These are phyloP conservation scores for Malassezia globosa DNA, from an alignment of 1,284 basidiomycete genomes.

Conservation along the genomic window DNA sequence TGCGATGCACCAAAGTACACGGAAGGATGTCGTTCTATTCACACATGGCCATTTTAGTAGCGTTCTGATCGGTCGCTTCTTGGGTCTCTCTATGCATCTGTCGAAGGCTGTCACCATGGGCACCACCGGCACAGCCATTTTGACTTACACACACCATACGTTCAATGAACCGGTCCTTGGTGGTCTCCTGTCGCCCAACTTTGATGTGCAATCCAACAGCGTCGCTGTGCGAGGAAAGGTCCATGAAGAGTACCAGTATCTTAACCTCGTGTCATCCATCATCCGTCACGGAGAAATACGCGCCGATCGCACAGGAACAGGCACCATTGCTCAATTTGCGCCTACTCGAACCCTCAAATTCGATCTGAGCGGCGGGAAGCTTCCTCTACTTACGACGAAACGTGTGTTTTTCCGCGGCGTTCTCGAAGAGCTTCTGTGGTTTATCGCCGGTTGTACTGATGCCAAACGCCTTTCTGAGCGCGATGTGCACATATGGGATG, in stretches of 20 bases:
- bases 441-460: conserved; percentile 75
- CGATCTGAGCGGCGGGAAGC: conserved; percentile 31
- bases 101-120: conserved; percentile 39
- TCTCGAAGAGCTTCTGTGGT: conserved; percentile 91
- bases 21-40: conserved; percentile 37
- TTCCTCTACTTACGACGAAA: conserved; percentile 90
- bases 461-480: conserved; percentile 65
- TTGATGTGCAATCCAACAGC: background rate
- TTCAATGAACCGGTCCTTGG: conserved; percentile 40
- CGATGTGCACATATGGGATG: conserved; percentile 94
- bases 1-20: conserved; percentile 25
- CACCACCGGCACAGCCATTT: conserved; percentile 38
- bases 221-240: conserved; percentile 9
- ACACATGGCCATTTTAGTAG: conserved; percentile 44
- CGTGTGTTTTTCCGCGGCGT: conserved; percentile 84
- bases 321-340: conserved; percentile 41
- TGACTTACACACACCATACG: conserved; percentile 39
- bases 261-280: conserved; percentile 33
- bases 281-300: conserved; percentile 32
- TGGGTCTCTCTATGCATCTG: conserved; percentile 29
- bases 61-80: conserved; percentile 41
- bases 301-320: conserved; percentile 41
- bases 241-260: conserved; percentile 43
- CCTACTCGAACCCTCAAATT: conserved; percentile 37
- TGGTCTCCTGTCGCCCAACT: conserved; percentile 36